Evolutionary conservation across 2,329 filamentous ascomycete genomes (phyloP), one percentile per base, ranked within the genome.

Genomic region (Ciborinia camelliae): DNA sequence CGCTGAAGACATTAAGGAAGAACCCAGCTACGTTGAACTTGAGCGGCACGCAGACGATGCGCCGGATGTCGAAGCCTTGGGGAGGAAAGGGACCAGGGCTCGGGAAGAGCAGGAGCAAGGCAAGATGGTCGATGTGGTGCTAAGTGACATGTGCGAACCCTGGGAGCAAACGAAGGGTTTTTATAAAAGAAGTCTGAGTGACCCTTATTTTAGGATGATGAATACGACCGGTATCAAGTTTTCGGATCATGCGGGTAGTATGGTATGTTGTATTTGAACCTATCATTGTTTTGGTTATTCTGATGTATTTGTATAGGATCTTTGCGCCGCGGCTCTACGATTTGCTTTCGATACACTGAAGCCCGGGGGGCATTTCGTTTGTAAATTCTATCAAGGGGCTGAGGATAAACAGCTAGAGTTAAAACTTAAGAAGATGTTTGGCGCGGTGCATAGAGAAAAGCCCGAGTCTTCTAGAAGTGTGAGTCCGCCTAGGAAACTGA

Each of bases 81-180:
- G 32, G 55, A 72, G 66, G 68, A 71, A 58, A 72, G 75, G 66
- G 69, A 71, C 45, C 63, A 75, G 50, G 67, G 63, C 76, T 64
- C 63, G 71, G 41, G 72, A 75, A 15, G 77, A 79, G 59, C 71
- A 77, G 41, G 76, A 76, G 65, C 68, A 75, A 53, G 83, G 83
- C 68, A 83, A 84, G 73, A 85, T 85, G 74, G 93, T 97, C 69
- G 91, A 98, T 79, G 86, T 99, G 75, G 91, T 99, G 76, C 81
- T 99, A 76, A 97, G 92, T 86, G 95, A 99, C 85, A 99, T 99
- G 95, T 99, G 88, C 86, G 94, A 84, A 84, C 93, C 95, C 89
- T 97, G 92, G 92, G 83, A 87, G 73, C 90, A 91, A 81, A 90
- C 85, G 62, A 82, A 83, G 74, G 89, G 89, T 74, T 92, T 90